Conservation (phyloP, 2,329 filamentous ascomycete genomes). For the Neodidymelliopsis sp. region DNA sequence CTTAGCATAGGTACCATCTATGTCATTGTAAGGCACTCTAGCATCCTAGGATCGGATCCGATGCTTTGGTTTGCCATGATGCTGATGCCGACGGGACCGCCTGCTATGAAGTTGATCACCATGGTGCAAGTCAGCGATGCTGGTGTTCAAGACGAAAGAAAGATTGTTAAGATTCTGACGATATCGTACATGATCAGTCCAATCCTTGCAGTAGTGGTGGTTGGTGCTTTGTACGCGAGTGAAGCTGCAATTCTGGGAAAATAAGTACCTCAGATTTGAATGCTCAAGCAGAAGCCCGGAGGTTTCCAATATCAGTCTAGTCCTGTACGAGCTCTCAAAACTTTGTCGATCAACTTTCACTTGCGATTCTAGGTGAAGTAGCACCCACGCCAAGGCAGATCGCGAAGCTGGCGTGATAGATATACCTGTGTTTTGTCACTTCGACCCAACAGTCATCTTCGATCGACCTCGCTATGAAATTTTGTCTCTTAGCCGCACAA, state of each 20-base stretch:
- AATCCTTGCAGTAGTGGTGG: constrained; percentile 41
- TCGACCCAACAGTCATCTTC: not conserved
- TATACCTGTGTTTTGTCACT: no score
- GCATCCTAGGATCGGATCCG: constrained; percentile 62
- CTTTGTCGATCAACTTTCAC: no score
- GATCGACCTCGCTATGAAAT: no score
- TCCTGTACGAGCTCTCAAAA: no score
- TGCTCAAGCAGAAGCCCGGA: no score
- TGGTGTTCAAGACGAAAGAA: constrained; percentile 55
- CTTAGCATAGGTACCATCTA: constrained; percentile 61
- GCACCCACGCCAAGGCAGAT: not conserved
- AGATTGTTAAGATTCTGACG: constrained; percentile 59
- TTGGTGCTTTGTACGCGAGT: constrained; percentile 40
- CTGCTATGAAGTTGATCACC: constrained; percentile 61
- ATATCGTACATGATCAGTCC: constrained; percentile 43
- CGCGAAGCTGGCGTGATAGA: no score
- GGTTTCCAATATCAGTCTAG: no score
- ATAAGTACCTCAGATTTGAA: not conserved
- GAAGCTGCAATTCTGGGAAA: constrained; percentile 27
- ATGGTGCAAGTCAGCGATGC: constrained; percentile 59
- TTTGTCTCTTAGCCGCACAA: no score
- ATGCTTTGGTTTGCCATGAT: constrained; percentile 71
- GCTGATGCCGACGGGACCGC: constrained; percentile 64
- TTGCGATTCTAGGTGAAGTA: not conserved
- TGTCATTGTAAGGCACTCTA: constrained; percentile 57